Conservation (phyloP, 441 rosid species). For the Brassica balearica region DNA sequence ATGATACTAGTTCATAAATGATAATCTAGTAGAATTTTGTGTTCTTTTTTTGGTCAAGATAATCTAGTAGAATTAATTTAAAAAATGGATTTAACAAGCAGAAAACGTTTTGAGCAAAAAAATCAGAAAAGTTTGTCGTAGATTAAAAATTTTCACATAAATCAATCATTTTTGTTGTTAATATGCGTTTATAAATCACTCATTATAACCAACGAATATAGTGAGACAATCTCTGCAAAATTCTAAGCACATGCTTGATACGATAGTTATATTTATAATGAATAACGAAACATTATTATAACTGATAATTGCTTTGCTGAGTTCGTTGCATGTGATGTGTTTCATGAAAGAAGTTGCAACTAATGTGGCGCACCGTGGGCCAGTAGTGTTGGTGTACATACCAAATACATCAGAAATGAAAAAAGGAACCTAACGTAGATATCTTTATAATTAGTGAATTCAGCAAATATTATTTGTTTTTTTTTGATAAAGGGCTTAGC, state of each 20-base stretch:
- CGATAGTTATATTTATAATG: conserved; percentile 1
- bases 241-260: conserved; percentile 36
- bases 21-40: neutral
- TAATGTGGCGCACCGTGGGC: conserved; percentile 32
- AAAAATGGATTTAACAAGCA: neutral
- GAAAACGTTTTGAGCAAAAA: neutral
- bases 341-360: conserved; percentile 28
- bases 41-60: too few relatives aligned
- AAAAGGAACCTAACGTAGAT: neutral
- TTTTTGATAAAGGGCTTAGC: too few relatives aligned
- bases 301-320: conserved; percentile 32
- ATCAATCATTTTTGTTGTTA: neutral
- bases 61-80: neutral
- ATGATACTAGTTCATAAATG: neutral
- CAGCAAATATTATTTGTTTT: neutral
- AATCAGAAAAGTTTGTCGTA: neutral
- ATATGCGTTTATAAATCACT: conserved; percentile 7
- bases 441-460: neutral
- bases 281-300: conserved; percentile 14
- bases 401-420: conserved; percentile 12
- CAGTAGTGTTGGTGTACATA: conserved; percentile 14
- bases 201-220: conserved; percentile 17
- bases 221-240: conserved; percentile 28
- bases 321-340: conserved; percentile 42
- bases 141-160: neutral